Evolutionary conservation across 495 filamentous ascomycete genomes (phyloP), one percentile per base, ranked within the genome.

Genomic region (Achaetomiella virescens): DNA sequence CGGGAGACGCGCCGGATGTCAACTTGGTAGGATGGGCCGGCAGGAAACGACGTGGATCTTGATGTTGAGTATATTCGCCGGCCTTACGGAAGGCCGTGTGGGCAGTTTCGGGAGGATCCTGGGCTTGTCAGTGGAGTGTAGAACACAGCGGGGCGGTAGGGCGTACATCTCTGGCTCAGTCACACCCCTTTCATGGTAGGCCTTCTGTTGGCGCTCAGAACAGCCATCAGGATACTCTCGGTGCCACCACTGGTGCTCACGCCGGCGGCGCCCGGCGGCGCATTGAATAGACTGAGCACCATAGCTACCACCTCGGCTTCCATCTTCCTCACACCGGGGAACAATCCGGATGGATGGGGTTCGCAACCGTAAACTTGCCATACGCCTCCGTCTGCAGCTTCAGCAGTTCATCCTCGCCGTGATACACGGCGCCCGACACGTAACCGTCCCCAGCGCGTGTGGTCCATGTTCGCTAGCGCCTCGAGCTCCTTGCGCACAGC

Each of bases 261-360:
- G 53, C 93, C 93, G 27, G 86, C 92, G 18, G 84, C 90, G 49
- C 82, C 85, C 2, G 79, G 67, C 29, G 95, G 91, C n/a, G 87
- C 90, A 69, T 96, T 89, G 77, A 97, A 99, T 70, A 99, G 75
- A 31, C 81, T 78, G 40, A 97, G 75, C 46, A 96, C 90, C 93
- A 99, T 99, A 53, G 91, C 85, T 38, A 99, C 93, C 65, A 97
- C 79, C 76, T 99, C 93, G 27, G 93, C 92, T 74, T 99, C 93
- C 93, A 99, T 99, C 77, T 99, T 99, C 62, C 93, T 78, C 27
- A 99, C 91, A 35, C 91, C 93, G 40, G 93, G 93, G 74, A 99
- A 99, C 36, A 97, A 75, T 99, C 93, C 31, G 93, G 93, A 73
- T 99, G 93, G 61, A 99, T 88, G n/a, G 93, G 93, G 70, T 99